These are phyloP conservation scores for Solanum dulcamara DNA, from an alignment of 257 asterid species.

Conservation along the genomic window DNA sequence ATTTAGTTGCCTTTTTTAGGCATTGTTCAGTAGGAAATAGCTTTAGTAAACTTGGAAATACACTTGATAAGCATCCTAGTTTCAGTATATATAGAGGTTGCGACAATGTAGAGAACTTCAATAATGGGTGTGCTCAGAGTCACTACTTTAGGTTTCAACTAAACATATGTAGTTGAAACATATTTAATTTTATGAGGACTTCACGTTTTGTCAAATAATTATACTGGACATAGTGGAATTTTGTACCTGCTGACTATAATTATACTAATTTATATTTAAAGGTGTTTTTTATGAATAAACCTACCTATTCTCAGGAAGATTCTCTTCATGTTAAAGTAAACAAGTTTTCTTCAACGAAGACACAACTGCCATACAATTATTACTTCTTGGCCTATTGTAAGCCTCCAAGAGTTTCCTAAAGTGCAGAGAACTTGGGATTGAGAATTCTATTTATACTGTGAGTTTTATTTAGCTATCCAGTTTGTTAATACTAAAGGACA, in stretches of 20 bases:
- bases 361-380: conserved; percentile 23
- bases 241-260: not conserved
- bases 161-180: not conserved
- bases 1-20: not conserved
- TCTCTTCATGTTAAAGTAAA: conserved; percentile 45
- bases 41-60: not conserved
- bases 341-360: conserved; percentile 29
- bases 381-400: conserved; percentile 34
- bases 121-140: not conserved
- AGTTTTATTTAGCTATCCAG: conserved; percentile 1
- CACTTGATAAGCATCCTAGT: not conserved
- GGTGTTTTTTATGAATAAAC: not conserved
- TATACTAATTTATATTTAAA: not conserved
- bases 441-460: conserved; percentile 42
- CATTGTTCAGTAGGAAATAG: not conserved
- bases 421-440: conserved; percentile 12
- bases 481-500: not conserved
- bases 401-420: conserved; percentile 29
- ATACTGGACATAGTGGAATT: not conserved
- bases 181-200: no score
- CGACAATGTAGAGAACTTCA: not conserved
- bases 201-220: not conserved
- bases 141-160: not conserved
- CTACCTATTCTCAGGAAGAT: conserved; percentile 28
- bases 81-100: not conserved